Base-by-base conservation (phyloP, 2,329 filamentous ascomycete species). In the Fusarium piperis region DNA sequence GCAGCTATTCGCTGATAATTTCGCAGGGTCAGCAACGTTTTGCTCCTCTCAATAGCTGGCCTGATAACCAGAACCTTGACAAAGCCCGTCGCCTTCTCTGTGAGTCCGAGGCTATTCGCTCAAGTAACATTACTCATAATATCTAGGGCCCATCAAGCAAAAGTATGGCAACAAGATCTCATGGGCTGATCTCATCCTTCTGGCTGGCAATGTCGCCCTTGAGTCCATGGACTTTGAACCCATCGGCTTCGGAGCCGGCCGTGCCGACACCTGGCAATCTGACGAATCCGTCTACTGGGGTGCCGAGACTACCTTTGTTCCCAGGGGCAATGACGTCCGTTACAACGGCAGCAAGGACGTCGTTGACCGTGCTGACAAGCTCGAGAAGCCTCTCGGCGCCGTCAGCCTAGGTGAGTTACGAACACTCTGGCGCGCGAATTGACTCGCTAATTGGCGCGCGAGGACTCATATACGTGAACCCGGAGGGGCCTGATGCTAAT, bases 101-200 rank as follows among this genome's bases (percentile, higher is more conserved):
- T 78, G 55, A 12, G 73, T 68, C 8, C 13, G 5, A 36, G 28
- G 15, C 44, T 6, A 41, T 11, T 1, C 11, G 6, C 2, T 6
- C 4, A 3, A 2, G 3, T 23, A 0, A 7, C 1, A 4, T 4
- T 7, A 2, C 18, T 2, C 7, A 48, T 58, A 61, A 4, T 9
- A 7, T 23, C 0, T 15, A 78, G 76, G 77, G 91, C 92, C 92
- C 63, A 90, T 94, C 84, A 94, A 94, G 88, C 92, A 93, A 76
- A 94, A 94, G 87, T 94, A 94, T 73, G 92, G 92, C 80, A 90
- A 89, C 86, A 93, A 93, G 85, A 92, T 94, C 81, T 94, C 92
- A 0, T 94, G 92, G 92, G 90, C 92, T 26, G 92, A 94, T 78
- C 82, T 94, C 65, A 80, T 92, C 55, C 85, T 94, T 63, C 87